A percentile compares a stretch with the other conserved stretches of the same genome.
Conservation (phyloP, 805 yeast genomes). For the Zygoascus tannicola region DNA sequence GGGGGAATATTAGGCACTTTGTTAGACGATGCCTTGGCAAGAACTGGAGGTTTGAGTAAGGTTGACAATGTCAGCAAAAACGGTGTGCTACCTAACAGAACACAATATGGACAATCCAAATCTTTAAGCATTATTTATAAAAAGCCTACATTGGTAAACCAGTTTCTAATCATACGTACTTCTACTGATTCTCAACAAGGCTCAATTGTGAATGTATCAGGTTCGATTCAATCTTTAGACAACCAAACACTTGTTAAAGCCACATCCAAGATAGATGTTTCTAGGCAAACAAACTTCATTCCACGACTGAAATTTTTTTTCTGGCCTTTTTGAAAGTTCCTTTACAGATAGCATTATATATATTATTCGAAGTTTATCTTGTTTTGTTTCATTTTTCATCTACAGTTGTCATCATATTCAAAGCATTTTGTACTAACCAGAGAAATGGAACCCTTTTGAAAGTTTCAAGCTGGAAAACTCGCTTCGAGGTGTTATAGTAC, state of each 20-base stretch:
- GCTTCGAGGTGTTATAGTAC: constrained; percentile 47
- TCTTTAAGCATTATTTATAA: constrained; percentile 40
- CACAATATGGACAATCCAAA: constrained; percentile 9
- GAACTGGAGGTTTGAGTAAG: constrained; percentile 12
- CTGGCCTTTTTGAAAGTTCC: background rate
- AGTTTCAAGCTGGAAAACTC: background rate
- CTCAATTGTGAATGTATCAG: constrained; percentile 18
- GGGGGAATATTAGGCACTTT: constrained; percentile 83
- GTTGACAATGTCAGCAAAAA: background rate
- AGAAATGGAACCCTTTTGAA: constrained; percentile 4
- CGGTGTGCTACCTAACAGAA: constrained; percentile 3
- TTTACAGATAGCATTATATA: background rate
- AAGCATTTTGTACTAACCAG: too few relatives aligned
- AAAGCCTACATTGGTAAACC: constrained; percentile 70
- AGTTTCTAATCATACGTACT: constrained; percentile 59
- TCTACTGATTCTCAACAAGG: constrained; percentile 22
- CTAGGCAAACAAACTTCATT: background rate
- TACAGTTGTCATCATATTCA: too few relatives aligned
- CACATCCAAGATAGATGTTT: constrained; percentile 2
- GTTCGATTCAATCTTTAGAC: constrained; percentile 43
- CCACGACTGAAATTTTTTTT: background rate
- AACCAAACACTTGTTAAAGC: constrained; percentile 45
- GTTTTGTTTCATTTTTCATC: constrained; percentile 2
- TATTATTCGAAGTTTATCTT: background rate
- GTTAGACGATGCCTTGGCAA: constrained; percentile 56